A percentile compares a stretch with the other conserved stretches of the same genome.
These are phyloP conservation scores for Ophiosphaerella korrae DNA, from an alignment of 2,329 filamentous ascomycete species.

Conservation along the genomic window DNA sequence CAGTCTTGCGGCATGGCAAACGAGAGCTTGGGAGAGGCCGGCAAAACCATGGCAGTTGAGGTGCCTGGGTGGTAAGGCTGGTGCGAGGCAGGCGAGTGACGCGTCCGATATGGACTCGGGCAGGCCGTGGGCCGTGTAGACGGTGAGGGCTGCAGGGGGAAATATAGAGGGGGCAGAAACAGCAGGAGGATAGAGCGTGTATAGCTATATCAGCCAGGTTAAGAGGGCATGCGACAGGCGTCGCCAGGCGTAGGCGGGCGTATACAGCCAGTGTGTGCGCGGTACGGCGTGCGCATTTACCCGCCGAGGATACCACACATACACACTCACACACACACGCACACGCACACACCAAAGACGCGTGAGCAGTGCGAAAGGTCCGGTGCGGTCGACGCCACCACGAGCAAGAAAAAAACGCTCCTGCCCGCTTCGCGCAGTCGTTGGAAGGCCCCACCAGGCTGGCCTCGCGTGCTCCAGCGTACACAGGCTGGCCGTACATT, in stretches of 20 bases:
- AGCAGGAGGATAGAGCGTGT: constrained; percentile 13
- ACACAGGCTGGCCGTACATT: too few relatives aligned
- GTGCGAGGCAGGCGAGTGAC: constrained; percentile 15
- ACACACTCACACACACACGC: too few relatives aligned
- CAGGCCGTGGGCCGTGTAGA: constrained; percentile 20
- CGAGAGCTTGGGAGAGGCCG: too few relatives aligned
- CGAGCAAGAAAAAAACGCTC: neutral
- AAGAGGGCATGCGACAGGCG: too few relatives aligned
- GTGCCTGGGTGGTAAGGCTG: too few relatives aligned
- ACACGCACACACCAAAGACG: too few relatives aligned
- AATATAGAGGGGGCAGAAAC: constrained; percentile 24
- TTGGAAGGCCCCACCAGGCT: neutral
- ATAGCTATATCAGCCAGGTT: constrained; percentile 22
- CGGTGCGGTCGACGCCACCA: too few relatives aligned
- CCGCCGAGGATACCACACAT: constrained; percentile 17
- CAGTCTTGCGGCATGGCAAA: too few relatives aligned
- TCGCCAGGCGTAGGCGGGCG: too few relatives aligned
- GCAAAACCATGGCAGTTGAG: neutral
- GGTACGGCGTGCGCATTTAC: constrained; percentile 22
- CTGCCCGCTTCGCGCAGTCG: neutral
- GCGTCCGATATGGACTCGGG: constrained; percentile 20
- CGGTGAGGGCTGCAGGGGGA: constrained; percentile 32
- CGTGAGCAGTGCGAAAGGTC: neutral
- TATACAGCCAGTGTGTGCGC: neutral
- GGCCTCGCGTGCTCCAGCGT: constrained; percentile 29